phyloP scores from a whole-genome alignment of 73 alveolate species.

The Tetrahymena thermophila region DNA sequence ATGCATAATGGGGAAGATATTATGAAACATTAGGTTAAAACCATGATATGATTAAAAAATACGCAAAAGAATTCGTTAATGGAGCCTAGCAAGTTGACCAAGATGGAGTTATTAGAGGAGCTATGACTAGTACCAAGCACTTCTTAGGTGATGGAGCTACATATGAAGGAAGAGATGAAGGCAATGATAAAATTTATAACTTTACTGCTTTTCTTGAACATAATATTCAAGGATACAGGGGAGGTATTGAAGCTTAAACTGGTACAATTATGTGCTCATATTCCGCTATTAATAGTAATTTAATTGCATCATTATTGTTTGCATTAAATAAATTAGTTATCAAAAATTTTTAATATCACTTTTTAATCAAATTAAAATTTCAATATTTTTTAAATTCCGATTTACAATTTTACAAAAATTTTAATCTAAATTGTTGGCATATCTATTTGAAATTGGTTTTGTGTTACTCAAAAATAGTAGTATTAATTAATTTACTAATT shows the following conservation, averaged over 20 bases:
- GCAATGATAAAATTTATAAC: constrained; percentile 20
- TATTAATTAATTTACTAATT: neutral
- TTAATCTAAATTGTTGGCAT: too few species aligned
- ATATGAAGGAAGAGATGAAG: constrained; percentile 41
- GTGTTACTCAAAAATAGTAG: neutral
- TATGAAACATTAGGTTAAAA: constrained; percentile 43
- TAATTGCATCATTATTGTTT: neutral
- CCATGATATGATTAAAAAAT: neutral
- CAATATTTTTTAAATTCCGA: too few species aligned
- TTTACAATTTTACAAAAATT: too few species aligned
- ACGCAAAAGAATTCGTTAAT: constrained; percentile 24
- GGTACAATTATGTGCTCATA: constrained; percentile 49
- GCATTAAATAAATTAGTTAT: neutral
- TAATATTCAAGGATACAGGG: constrained; percentile 35
- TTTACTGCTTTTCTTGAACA: constrained; percentile 1
- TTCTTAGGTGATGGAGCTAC: constrained; percentile 59
- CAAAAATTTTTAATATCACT: neutral
- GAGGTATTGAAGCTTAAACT: constrained; percentile 38
- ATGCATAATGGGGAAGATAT: constrained; percentile 52
- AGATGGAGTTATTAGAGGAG: constrained; percentile 21
- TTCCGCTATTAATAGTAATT: constrained; percentile 31
- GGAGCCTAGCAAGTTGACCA: constrained; percentile 6
- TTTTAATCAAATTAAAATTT: too few species aligned
- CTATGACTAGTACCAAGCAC: constrained; percentile 33
- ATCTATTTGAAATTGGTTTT: too few species aligned